Base-by-base conservation (phyloP, 768 basidiomycete species). In the Pholiota molesta region DNA sequence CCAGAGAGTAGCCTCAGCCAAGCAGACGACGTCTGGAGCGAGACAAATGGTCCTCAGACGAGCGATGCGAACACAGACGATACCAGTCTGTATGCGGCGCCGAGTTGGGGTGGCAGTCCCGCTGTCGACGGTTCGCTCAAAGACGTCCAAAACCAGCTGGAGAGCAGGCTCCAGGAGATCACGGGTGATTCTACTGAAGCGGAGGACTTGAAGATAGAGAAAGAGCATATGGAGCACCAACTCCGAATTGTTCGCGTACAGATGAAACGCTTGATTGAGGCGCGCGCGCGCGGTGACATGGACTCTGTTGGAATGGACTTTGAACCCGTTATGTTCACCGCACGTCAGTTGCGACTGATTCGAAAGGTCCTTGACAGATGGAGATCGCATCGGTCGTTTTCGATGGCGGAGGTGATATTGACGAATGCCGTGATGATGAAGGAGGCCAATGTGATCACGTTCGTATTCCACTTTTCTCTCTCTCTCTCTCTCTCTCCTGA, bases 391-490 rank as follows among this genome's bases (percentile, higher is more conserved):
- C 81, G 91, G 23, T 84, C 90, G 7, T 95, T 97, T 72, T 91
- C 89, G 0, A 97, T 99, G 93, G 94, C 96, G 1, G 96, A 99
- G 76, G 79, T 84, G 29, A 87, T 95, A 23, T 78, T 99, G 55
- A 88, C 90, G 6, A 90, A 85, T 71, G 96, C 96, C 10, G 89
- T 95, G 1, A 72, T 89, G 59, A 80, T 98, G 42, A 96, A 97
- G 75, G 97, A 99, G 76, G 97, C 95, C 5, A 98, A 97, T 73
- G 83, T 98, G 51, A 91, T 97, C 68, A 94, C 92, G 91, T 90
- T 64, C 49, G 82, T 52, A 63, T 52, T 49, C 23, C 19, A 19
- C 62, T 68, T 52, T 3, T 37, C n/a, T n/a, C n/a, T n/a, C n/a
- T n/a, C n/a, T n/a, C n/a, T n/a, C n/a, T n/a, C n/a, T n/a, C n/a